Conservation (phyloP, 2,329 filamentous ascomycete genomes). For the Fusarium globosum region DNA sequence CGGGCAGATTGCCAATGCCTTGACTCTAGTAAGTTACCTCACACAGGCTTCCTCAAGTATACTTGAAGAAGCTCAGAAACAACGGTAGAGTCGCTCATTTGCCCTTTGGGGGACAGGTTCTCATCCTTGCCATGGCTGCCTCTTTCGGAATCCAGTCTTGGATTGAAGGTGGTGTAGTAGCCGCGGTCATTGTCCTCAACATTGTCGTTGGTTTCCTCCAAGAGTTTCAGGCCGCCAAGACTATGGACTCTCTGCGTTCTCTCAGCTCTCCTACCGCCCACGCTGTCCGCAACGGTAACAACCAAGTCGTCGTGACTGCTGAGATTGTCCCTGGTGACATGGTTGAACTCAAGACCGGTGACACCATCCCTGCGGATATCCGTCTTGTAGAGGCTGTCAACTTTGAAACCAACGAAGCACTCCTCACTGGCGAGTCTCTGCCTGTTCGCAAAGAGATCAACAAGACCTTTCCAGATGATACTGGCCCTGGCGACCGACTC, state of each 20-base stretch:
- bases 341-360: conserved; percentile 64
- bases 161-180: conserved; percentile 70
- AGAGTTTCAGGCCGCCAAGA: conserved; percentile 61
- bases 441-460: conserved; percentile 66
- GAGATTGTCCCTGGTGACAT: conserved; percentile 69
- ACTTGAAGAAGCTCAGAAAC: not conserved
- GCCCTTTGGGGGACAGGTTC: conserved; percentile 50
- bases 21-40: conserved; percentile 67
- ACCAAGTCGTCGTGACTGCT: conserved; percentile 52
- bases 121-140: conserved; percentile 68
- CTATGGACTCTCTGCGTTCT: conserved; percentile 60
- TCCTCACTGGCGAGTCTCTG: conserved; percentile 72
- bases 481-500: conserved; percentile 65
- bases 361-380: conserved; percentile 71
- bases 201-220: conserved; percentile 63
- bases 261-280: conserved; percentile 58
- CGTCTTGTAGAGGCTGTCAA: conserved; percentile 70
- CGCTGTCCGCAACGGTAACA: conserved; percentile 56
- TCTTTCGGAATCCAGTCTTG: conserved; percentile 69
- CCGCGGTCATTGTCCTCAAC: conserved; percentile 67
- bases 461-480: conserved; percentile 55
- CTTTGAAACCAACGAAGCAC: conserved; percentile 74
- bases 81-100: conserved; percentile 37
- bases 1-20: conserved; percentile 74
- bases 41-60: not conserved